These are phyloP conservation scores for Amphichorda felina DNA, from an alignment of 2,329 filamentous ascomycete species.

Conservation along the genomic window DNA sequence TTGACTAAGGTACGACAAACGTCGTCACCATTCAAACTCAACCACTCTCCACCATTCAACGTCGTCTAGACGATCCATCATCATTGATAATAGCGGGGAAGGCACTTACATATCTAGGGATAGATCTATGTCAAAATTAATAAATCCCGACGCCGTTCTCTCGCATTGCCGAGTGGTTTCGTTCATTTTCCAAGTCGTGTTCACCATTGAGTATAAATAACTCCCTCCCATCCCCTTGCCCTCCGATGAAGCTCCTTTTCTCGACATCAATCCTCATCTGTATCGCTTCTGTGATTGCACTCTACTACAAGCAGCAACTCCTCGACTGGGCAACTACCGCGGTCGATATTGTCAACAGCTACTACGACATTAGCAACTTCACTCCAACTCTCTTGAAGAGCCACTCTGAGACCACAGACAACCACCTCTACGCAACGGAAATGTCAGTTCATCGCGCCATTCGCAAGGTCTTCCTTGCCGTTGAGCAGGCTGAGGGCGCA, in stretches of 20 bases:
- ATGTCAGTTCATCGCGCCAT: slow-evolving; percentile 67
- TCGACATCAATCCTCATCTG: slow-evolving; percentile 15
- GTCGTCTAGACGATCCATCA: too few relatives aligned
- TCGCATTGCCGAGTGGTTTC: neutral
- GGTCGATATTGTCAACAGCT: slow-evolving; percentile 8
- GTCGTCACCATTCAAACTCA: neutral
- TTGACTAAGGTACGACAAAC: slow-evolving; percentile 9
- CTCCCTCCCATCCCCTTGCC: too few relatives aligned
- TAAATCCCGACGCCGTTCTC: neutral
- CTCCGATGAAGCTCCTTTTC: slow-evolving; percentile 17
- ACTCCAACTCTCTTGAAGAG: neutral
- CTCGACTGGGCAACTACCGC: slow-evolving; percentile 8
- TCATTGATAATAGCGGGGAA: too few relatives aligned
- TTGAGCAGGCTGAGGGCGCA: slow-evolving; percentile 78
- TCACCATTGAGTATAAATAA: neutral
- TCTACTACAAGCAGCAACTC: slow-evolving; percentile 12
- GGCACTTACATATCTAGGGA: too few relatives aligned
- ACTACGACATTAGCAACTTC: neutral
- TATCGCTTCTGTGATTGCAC: slow-evolving; percentile 11
- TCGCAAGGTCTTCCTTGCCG: slow-evolving; percentile 69
- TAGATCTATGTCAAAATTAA: too few relatives aligned
- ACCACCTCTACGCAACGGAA: slow-evolving; percentile 16
- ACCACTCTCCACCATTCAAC: too few relatives aligned
- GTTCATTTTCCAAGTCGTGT: neutral
- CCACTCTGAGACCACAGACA: neutral